Evolutionary conservation across 352 stramenopile genomes (phyloP), one percentile per base, ranked within the genome.

Genomic region (Globisporangium paddicum): DNA sequence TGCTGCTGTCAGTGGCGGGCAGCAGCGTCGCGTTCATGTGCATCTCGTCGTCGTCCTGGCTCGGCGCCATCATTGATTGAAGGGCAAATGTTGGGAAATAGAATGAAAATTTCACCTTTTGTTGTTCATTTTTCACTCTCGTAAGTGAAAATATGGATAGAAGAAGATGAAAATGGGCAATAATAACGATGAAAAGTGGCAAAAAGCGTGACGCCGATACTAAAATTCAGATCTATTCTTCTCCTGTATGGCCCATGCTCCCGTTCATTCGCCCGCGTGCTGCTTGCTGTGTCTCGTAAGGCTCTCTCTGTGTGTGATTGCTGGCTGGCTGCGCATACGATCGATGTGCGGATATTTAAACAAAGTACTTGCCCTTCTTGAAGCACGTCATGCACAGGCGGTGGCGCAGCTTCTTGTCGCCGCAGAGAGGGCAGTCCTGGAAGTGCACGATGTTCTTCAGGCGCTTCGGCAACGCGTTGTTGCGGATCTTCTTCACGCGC

Each of bases 331-430:
- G 58, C n/a, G 55, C 44, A 32, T 41, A 28, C 10, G 47, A 32
- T 32, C 28, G 28, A 28, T 13, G 18, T n/a, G 30, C 16, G 16
- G 57, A 52, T 21, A 35, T 62, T 68, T 88, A 92, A 63, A 87
- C 80, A 74, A 95, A 95, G 73, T 95, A 95, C 67, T 85, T 93
- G 77, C 86, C 86, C 77, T 95, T 93, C 79, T 95, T 95, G 75
- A 90, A 95, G 75, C 86, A 95, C 73, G 78, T 90, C 83, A 95
- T 95, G 78, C 86, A 95, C 49, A 95, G 61, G 55, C 86, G 84
- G 68, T 95, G 86, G 67, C 86, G 82, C 40, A 95, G 69, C 66
- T 95, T 95, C 82, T 95, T 95, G 64, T 89, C 75, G 57, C 82
- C 79, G 50, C 86, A 95, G 59, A 93, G 55, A 37, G 81, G 68